Base-by-base conservation (phyloP, 148 eudicot genomes). In the Spergularia bocconei region DNA sequence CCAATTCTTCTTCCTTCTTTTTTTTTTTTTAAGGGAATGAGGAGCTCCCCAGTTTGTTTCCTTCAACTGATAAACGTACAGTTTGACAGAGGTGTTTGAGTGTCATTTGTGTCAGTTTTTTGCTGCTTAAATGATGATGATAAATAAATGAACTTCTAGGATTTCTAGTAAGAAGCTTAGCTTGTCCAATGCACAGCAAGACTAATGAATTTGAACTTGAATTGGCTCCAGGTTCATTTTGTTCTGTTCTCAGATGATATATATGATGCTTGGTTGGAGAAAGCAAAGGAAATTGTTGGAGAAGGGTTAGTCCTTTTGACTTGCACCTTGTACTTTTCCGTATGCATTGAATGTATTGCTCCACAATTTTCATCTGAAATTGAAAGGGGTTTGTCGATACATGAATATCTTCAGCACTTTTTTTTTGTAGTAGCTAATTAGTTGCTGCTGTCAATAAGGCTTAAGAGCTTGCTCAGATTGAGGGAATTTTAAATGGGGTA, bases 191-290 rank as follows among this genome's bases (percentile, higher is more conserved):
- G 64, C 67, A 21, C 39, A 68, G 33, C 59, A 15, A 52, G 17
- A 61, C 52, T 71, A 13, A 55, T 53, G 47, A 63, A 48, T 63
- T 51, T 67, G 62, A 67, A 57, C 14, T 54, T 66, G 19, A 64
- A 36, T n/a, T 63, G 6, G 50, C 70, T 84, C 69, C 89, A 95
- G 98, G 96, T 92, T 69, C 89, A 90, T 78, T 95, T 95, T 83
- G 88, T 94, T 75, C 83, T 92, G 63, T 90, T 90, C 75, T 73
- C 85, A 7, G 97, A 91, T 78, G 93, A 90, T 29, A 84, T 88
- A 73, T 95, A 88, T 71, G 71, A 88, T 58, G 90, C 66, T 64
- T 95, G 98, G 98, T 23, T 84, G 85, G 83, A 80, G 74, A 90
- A 83, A 82, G 93, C 93, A 13, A 82, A 79, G 33, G 86, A 84